Base-by-base conservation (phyloP, 371 early-diverging fungal species). In the Lichtheimia hyalospora region DNA sequence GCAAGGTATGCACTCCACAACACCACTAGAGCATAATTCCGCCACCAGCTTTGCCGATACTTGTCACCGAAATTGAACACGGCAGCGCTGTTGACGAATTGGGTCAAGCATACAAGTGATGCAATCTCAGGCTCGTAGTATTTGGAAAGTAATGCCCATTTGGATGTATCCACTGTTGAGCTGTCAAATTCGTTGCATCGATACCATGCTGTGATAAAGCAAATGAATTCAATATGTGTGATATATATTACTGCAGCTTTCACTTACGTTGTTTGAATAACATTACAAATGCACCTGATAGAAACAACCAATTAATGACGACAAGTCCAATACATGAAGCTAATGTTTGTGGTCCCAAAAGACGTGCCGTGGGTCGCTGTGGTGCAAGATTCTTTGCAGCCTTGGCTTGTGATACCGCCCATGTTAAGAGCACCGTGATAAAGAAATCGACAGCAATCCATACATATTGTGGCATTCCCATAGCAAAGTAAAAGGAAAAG, bases 141-240 rank as follows among this genome's bases (percentile, higher is more conserved):
- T 70, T 92, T 91, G 14, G 87, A 90, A 12, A 90, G 70, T 25
- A 90, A 71, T 89, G 90, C 90, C 92, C 92, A 92, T 53, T 85
- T 83, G 14, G 82, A 69, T 12, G 73, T 58, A 64, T 92, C 89
- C 1, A 73, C 83, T 5, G 79, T 73, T 12, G 75, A 63, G 0
- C 84, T 73, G 62, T 90, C 86, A 68, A 89, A 91, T 70, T 91
- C 89, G 68, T 79, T 62, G 63, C 92, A 92, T 70, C 56, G 56
- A 43, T 86, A 91, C 75, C 84, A 91, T 21, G 69, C 74, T 61
- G 88, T 83, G 20, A 23, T 23, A 50, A 13, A 21, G 8, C 8
- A 6, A 5, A 15, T 51, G 24, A 23, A 21, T 18, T 13, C n/a
- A 51, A 21, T 2, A 5, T 7, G 24, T 15, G 21, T 0, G 1